Evolutionary conservation across 2,329 filamentous ascomycete species (phyloP).

Genomic region (Aureobasidium sp.): DNA sequence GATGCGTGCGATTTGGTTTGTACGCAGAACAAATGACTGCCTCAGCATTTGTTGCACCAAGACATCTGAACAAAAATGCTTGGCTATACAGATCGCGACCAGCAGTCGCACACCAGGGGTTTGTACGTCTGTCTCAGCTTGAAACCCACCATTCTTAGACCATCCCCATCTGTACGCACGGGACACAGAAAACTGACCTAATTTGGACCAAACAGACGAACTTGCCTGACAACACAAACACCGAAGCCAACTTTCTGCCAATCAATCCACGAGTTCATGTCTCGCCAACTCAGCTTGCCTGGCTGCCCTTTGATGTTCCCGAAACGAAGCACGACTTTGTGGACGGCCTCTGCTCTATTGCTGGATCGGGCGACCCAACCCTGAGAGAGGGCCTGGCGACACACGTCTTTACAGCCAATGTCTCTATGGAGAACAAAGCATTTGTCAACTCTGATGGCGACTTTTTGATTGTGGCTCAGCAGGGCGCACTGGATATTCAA

Average conservation of each 20-base stretch:
- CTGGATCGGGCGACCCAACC: constrained; percentile 46
- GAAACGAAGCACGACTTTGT: constrained; percentile 40
- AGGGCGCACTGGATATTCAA: constrained; percentile 33
- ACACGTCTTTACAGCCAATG: constrained; percentile 44
- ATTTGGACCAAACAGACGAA: constrained; percentile 7
- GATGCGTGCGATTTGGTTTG: constrained; percentile 37
- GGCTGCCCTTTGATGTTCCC: constrained; percentile 37
- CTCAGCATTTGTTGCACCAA: constrained; percentile 39
- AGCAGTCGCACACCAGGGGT: constrained; percentile 36
- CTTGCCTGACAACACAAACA: constrained; percentile 24
- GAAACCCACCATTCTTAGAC: constrained; percentile 9
- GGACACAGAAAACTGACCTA: constrained; percentile 8
- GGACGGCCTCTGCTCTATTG: constrained; percentile 43
- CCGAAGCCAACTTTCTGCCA: constrained; percentile 41
- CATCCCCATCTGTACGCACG: not conserved
- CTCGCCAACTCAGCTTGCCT: constrained; percentile 45
- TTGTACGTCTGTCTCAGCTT: constrained; percentile 16
- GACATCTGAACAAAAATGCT: constrained; percentile 37
- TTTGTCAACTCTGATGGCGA: constrained; percentile 41
- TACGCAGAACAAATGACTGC: constrained; percentile 43
- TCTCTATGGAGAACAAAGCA: constrained; percentile 39
- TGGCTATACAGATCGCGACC: constrained; percentile 41
- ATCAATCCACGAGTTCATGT: constrained; percentile 41
- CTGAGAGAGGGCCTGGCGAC: constrained; percentile 44
- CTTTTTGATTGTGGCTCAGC: constrained; percentile 33